Evolutionary conservation across 352 stramenopile genomes (phyloP).

Genomic region (Pythium rhizo-oryzae): DNA sequence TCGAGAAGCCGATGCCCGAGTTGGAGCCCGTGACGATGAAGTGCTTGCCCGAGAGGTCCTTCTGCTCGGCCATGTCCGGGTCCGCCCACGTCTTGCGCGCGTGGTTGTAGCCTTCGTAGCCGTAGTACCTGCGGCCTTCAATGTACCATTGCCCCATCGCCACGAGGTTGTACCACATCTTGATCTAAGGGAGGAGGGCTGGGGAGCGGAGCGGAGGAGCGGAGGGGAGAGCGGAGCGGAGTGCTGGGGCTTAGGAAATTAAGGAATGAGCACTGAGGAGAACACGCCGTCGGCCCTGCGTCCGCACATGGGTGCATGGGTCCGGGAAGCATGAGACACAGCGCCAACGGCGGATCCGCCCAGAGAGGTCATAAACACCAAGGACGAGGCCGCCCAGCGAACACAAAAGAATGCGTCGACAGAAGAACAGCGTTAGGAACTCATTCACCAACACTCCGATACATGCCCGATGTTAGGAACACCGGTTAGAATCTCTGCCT

Average conservation of each 20-base stretch:
- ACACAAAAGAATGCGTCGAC: conserved; percentile 15
- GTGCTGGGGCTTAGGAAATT: not conserved
- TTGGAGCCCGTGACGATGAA: conserved; percentile 58
- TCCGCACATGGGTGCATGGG: not conserved
- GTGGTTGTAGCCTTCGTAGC: conserved; percentile 35
- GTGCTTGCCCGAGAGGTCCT: conserved; percentile 45
- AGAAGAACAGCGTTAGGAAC: not conserved
- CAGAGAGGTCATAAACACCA: conserved; percentile 21
- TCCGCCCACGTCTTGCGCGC: conserved; percentile 38
- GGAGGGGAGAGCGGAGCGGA: not conserved
- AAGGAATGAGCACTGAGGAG: not conserved
- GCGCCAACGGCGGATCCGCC: not conserved
- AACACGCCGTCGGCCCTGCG: not conserved
- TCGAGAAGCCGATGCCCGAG: conserved; percentile 41
- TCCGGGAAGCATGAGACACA: conserved; percentile 1
- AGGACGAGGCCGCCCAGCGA: conserved; percentile 1
- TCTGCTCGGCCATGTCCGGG: conserved; percentile 38
- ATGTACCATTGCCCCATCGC: conserved; percentile 51
- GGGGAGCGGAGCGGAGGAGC: not conserved
- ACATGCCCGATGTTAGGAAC: no score
- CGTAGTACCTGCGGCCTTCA: conserved; percentile 37
- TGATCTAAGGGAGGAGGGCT: not conserved
- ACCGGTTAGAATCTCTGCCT: no score
- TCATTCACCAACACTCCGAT: not conserved
- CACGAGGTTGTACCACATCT: conserved; percentile 41